A percentile compares a stretch with the other conserved stretches of the same genome.
These are phyloP conservation scores for Aspergillus thermomutatus DNA, from an alignment of 2,329 filamentous ascomycete species.

Conservation along the genomic window DNA sequence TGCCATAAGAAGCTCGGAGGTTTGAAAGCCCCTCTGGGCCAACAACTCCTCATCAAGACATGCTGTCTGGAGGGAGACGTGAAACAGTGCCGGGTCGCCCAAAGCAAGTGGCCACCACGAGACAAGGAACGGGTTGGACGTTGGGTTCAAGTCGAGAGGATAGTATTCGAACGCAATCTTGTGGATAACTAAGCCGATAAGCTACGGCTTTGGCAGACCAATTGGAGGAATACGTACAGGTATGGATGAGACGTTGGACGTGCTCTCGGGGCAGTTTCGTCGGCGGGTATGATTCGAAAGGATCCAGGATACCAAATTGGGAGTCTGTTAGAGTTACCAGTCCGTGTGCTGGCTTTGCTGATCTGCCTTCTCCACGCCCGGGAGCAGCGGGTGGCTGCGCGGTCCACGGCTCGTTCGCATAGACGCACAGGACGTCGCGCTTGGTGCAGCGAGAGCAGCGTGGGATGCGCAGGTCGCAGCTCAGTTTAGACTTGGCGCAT, in stretches of 20 bases:
- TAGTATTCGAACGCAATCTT: slow-evolving; percentile 61
- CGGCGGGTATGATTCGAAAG: slow-evolving; percentile 56
- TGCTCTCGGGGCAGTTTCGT: slow-evolving; percentile 51
- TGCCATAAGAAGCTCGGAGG: slow-evolving; percentile 55
- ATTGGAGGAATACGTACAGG: slow-evolving; percentile 42
- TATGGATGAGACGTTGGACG: slow-evolving; percentile 55
- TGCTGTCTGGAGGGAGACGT: slow-evolving; percentile 59
- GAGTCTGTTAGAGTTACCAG: slow-evolving; percentile 20
- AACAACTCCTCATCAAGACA: slow-evolving; percentile 54
- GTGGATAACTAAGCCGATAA: slow-evolving; percentile 46
- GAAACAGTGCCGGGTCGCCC: slow-evolving; percentile 55
- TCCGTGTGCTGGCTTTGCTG: slow-evolving; percentile 2
- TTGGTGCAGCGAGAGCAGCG: slow-evolving; percentile 55
- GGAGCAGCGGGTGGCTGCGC: slow-evolving; percentile 13
- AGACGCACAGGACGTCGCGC: slow-evolving; percentile 47
- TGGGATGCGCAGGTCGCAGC: slow-evolving; percentile 54
- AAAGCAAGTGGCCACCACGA: slow-evolving; percentile 61
- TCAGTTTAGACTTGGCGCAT: slow-evolving; percentile 55
- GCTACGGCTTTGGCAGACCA: slow-evolving; percentile 6
- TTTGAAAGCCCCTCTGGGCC: slow-evolving; percentile 52
- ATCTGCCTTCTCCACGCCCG: slow-evolving; percentile 7
- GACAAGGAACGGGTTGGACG: slow-evolving; percentile 56
- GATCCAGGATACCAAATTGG: slow-evolving; percentile 45
- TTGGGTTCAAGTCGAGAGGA: slow-evolving; percentile 51
- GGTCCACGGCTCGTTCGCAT: slow-evolving; percentile 53